Base-by-base conservation (phyloP, 208 protist species). In the Naegleria fowleri region DNA sequence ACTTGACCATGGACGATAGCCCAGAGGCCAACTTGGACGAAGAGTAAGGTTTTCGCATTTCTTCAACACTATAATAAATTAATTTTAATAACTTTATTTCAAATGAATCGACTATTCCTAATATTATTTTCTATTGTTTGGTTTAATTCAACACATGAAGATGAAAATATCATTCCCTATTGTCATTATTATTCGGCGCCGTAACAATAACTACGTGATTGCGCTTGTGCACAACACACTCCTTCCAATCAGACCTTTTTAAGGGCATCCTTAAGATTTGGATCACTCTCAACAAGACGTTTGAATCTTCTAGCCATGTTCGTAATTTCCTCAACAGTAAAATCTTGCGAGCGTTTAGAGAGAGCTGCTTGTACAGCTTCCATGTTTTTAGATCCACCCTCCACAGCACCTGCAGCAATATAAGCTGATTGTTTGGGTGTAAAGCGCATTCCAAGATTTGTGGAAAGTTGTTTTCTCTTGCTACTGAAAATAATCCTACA, bases 1-100 rank as follows among this genome's bases (percentile, higher is more conserved):
- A 99, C 94, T 96, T 97, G 59, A 90, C 75, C 7, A 90, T 90
- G 75, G 48, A 90, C 4, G 83, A 87, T 19, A 22, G 6, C 19
- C 55, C 55, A 67, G 55, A 67, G 22, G 55, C 22, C 22, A 29
- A 29, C 11, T 67, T 67, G 22, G 55, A 67, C 13, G 55, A 67
- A 29, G 55, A 67, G 22, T 67, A 67, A 48, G 43, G 7, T 48
- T 48, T n/a, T n/a, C n/a, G n/a, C n/a, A n/a, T n/a, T n/a, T n/a
- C n/a, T n/a, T n/a, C n/a, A n/a, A n/a, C n/a, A n/a, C n/a, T n/a
- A n/a, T n/a, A 67, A 67, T 67, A 29, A 67, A 67, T 67, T 67
- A 29, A 67, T 67, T 29, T 67, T 67, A 67, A 19, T 19, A 67
- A 67, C 22, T 7, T 48, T 48, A 48, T 48, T 48, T 48, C 43